These are phyloP conservation scores for Boletus huronensis DNA, from an alignment of 768 basidiomycete genomes.

Conservation along the genomic window DNA sequence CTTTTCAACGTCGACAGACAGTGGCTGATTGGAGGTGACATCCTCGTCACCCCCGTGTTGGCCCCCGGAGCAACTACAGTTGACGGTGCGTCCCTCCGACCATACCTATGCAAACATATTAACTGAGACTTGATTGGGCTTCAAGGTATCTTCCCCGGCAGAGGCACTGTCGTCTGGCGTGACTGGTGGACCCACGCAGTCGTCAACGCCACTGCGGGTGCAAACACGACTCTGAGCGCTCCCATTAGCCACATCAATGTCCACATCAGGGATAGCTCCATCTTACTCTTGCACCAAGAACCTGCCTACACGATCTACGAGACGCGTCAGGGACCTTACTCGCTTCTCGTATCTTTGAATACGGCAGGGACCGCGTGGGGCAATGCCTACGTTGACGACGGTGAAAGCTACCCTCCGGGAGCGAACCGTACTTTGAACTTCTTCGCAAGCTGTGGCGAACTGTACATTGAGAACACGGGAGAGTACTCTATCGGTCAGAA, in stretches of 20 bases:
- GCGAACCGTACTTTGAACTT: constrained; percentile 48
- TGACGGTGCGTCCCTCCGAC: constrained; percentile 42
- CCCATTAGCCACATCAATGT: constrained; percentile 76
- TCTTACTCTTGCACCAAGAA: constrained; percentile 56
- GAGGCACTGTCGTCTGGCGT: constrained; percentile 57
- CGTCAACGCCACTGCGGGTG: constrained; percentile 41
- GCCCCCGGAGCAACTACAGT: constrained; percentile 65
- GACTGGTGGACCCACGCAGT: constrained; percentile 70
- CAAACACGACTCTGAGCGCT: constrained; percentile 51
- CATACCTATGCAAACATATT: not conserved
- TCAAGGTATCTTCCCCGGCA: constrained; percentile 62
- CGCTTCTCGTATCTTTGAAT: constrained; percentile 57
- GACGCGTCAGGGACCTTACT: constrained; percentile 58
- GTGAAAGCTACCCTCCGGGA: constrained; percentile 57
- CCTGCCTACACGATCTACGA: constrained; percentile 69
- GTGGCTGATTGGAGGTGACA: constrained; percentile 66
- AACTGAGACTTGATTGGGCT: not conserved
- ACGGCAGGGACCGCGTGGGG: constrained; percentile 51
- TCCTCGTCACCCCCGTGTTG: constrained; percentile 76
- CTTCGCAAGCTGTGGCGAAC: constrained; percentile 28
- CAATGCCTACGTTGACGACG: constrained; percentile 67
- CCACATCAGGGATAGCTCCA: constrained; percentile 67
- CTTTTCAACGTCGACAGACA: constrained; percentile 61
- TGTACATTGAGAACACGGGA: constrained; percentile 39
- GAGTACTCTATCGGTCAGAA: constrained; percentile 37